Evolutionary conservation across 495 filamentous ascomycete species (phyloP).

Genomic region (Trichocladium antarcticum): DNA sequence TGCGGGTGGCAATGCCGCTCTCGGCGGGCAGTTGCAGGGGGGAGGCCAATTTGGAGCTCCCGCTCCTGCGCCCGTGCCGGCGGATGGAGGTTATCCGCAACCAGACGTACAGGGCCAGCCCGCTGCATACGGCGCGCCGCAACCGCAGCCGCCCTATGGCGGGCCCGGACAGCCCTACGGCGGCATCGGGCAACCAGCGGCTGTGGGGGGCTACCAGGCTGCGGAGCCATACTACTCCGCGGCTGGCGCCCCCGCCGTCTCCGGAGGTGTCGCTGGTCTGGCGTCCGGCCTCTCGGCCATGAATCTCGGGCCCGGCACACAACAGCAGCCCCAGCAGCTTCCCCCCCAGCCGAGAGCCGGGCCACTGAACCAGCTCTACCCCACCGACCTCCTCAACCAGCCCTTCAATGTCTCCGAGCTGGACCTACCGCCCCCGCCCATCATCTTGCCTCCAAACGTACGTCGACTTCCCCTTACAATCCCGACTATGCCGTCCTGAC

Average conservation of each 20-base stretch:
- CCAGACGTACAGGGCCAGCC: constrained; percentile 50
- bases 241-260: constrained; percentile 34
- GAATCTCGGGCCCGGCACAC: constrained; percentile 50
- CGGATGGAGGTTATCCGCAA: constrained; percentile 50
- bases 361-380: constrained; percentile 75
- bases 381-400: constrained; percentile 80
- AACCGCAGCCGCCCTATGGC: constrained; percentile 34
- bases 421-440: constrained; percentile 82
- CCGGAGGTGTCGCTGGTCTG: constrained; percentile 56
- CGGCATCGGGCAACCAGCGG: constrained; percentile 35
- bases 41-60: constrained; percentile 28
- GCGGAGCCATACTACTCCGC: constrained; percentile 54
- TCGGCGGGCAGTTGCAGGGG: constrained; percentile 34
- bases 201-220: constrained; percentile 50
- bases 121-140: constrained; percentile 40
- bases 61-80: constrained; percentile 22
- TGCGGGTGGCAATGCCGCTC: constrained; percentile 71
- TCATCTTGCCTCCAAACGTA: constrained; percentile 85
- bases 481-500: constrained; percentile 13
- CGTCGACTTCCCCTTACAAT: constrained; percentile 25
- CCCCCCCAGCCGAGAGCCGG: constrained; percentile 41
- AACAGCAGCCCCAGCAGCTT: constrained; percentile 44
- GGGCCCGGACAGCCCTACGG: too few species aligned
- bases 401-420: constrained; percentile 90
- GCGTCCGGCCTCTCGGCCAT: constrained; percentile 77